Evolutionary conservation across 2,329 filamentous ascomycete species (phyloP), one percentile per base, ranked within the genome.

Genomic region (Hypoxylon sp.): DNA sequence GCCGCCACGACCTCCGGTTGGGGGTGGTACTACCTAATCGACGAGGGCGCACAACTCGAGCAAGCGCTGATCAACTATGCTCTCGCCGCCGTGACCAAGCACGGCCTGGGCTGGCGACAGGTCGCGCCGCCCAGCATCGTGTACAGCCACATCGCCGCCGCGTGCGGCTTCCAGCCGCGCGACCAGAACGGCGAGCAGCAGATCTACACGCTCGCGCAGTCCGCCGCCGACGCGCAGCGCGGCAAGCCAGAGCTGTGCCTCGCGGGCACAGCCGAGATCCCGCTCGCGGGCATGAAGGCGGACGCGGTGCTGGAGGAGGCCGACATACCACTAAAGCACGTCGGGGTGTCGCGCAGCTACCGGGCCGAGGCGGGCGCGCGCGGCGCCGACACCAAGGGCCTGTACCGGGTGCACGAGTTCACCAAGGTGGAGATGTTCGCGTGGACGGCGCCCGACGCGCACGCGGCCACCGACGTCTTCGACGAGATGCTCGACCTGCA

Each of bases 341-440:
- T 97, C 2, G 96, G 93, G 15, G 89, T 92, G 0, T 97, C 93
- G 62, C 87, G 96, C n/a, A 97, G 94, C 84, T 99, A 97, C 81
- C 92, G 96, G 57, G 96, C 96, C 48, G 96, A 99, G 82, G 96
- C 96, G 0, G 96, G 96, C 32, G 93, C 94, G 0, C 87, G 95
- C 42, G 96, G 96, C 31, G 90, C 92, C 24, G 93, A 96, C 74
- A 97, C 94, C 1, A 98, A 97, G 81, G 96, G 96, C 4, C 83
- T 99, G 1, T 99, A 98, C 81, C 91, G 96, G 29, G 96, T 99
- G 2, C 96, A 99, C 81, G 96, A 99, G 81, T 99, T 99, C 81
- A 97, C 94, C 29, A 99, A 99, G 79, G 95, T 99, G 0, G 96
- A 99, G 80, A 90, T 99, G 85, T 98, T 99, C 78, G 94, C 92